Percentiles rank a stretch among this genome's conserved stretches.
Conservation (phyloP, 2,329 filamentous ascomycete species). For the Fusarium xylarioides region DNA sequence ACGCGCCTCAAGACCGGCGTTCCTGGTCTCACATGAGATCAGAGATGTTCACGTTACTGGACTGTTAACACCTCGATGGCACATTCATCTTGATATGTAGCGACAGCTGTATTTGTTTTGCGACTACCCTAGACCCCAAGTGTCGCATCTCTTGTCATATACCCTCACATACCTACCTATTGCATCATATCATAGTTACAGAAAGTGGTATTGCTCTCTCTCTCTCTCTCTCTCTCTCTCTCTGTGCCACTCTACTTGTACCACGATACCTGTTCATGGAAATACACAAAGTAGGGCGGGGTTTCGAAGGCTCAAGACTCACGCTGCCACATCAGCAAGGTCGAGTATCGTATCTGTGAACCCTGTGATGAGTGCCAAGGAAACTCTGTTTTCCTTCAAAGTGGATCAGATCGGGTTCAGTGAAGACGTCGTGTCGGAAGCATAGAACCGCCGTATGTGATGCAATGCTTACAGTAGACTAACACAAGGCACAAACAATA, state of each 20-base stretch:
- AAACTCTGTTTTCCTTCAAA: constrained; percentile 1
- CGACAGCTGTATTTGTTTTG: not conserved
- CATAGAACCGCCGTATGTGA: constrained; percentile 11
- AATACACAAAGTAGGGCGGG: constrained; percentile 17
- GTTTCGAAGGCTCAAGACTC: not conserved
- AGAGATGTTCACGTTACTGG: not conserved
- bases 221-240: not conserved
- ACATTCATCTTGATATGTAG: not conserved
- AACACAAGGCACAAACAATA: not conserved
- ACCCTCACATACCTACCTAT: not conserved
- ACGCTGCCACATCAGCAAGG: not conserved
- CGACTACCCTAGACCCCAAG: constrained; percentile 19
- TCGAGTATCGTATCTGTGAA: not conserved
- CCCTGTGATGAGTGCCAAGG: constrained; percentile 21
- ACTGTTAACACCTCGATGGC: not conserved
- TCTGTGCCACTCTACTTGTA: not conserved
- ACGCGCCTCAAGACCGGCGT: not conserved
- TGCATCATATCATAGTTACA: not conserved
- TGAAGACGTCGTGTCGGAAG: not conserved
- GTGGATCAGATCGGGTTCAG: constrained; percentile 1
- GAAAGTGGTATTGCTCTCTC: not conserved
- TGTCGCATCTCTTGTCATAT: not conserved
- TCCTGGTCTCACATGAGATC: not conserved
- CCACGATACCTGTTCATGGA: not conserved
- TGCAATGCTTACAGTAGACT: constrained; percentile 16